Percentiles rank a stretch among this genome's conserved stretches.
Evolutionary conservation across 2,329 filamentous ascomycete species (phyloP).

Genomic region (Thielaviopsis musarum): DNA sequence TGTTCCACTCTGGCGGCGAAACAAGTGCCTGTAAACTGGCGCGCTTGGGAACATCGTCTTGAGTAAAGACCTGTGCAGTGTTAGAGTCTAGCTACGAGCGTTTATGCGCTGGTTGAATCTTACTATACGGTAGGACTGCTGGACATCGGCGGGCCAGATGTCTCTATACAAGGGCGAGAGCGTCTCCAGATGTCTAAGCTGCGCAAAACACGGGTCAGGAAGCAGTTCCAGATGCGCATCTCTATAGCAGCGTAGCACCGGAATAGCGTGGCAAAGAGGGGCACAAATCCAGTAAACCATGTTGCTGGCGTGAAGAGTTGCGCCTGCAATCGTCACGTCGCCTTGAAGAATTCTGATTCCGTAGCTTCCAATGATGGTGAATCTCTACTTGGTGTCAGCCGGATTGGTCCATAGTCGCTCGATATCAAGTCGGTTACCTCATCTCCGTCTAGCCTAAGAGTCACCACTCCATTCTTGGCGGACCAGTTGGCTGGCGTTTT

Average conservation of each 20-base stretch:
- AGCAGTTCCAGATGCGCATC: conserved; percentile 37
- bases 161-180: conserved; percentile 50
- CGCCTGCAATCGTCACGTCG: conserved; percentile 47
- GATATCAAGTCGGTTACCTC: conserved; percentile 24
- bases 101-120: conserved; percentile 12
- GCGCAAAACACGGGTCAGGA: conserved; percentile 30
- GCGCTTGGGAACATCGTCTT: conserved; percentile 33
- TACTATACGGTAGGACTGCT: conserved; percentile 33
- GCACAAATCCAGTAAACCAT: conserved; percentile 42
- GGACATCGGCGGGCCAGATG: conserved; percentile 41
- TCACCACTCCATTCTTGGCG: conserved; percentile 19
- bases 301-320: conserved; percentile 35
- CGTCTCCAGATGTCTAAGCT: conserved; percentile 35
- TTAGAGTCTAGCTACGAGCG: conserved; percentile 15
- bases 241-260: conserved; percentile 41
- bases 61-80: conserved; percentile 31
- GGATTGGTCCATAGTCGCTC: neutral
- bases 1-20: conserved; percentile 44
- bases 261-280: conserved; percentile 52
- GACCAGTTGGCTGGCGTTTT: conserved; percentile 3
- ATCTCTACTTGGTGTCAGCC: conserved; percentile 27
- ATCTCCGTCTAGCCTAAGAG: conserved; percentile 28
- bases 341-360: conserved; percentile 45
- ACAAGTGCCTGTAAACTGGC: conserved; percentile 35
- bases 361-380: conserved; percentile 51